Evolutionary conservation across 2,329 filamentous ascomycete species (phyloP).

Genomic region (Sporothrix luriei): DNA sequence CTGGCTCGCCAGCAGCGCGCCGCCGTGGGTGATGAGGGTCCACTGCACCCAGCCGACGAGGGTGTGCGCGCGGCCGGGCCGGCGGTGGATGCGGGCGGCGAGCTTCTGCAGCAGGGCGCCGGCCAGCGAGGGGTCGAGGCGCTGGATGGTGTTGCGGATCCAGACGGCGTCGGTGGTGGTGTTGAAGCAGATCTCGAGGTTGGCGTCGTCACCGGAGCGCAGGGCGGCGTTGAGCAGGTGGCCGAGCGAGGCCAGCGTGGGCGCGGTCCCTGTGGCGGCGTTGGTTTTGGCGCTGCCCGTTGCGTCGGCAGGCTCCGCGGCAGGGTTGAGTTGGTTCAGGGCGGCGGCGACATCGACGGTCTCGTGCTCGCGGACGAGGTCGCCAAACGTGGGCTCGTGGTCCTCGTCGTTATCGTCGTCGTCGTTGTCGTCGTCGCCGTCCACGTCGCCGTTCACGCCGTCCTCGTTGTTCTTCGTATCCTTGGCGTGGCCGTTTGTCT

Average conservation of each 20-base stretch:
- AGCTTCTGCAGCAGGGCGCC: slow-evolving; percentile 78
- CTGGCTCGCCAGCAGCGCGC: slow-evolving; percentile 81
- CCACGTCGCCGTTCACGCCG: slow-evolving; percentile 6
- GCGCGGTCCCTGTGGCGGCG: background rate
- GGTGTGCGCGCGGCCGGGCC: slow-evolving; percentile 84
- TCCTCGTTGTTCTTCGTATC: background rate
- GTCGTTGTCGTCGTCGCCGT: slow-evolving; percentile 16
- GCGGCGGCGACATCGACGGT: slow-evolving; percentile 74
- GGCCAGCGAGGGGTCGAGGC: slow-evolving; percentile 82
- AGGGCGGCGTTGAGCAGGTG: slow-evolving; percentile 94
- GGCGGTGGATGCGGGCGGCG: slow-evolving; percentile 80
- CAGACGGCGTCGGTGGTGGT: slow-evolving; percentile 72
- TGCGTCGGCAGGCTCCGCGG: background rate
- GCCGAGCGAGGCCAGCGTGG: slow-evolving; percentile 63
- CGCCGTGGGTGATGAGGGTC: slow-evolving; percentile 89
- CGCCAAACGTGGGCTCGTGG: slow-evolving; percentile 68
- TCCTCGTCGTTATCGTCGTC: slow-evolving; percentile 44
- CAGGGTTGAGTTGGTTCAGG: slow-evolving; percentile 44
- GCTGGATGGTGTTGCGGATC: slow-evolving; percentile 85
- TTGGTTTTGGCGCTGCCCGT: slow-evolving; percentile 38
- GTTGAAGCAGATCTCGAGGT: slow-evolving; percentile 90
- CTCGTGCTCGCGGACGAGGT: slow-evolving; percentile 73
- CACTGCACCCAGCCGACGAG: slow-evolving; percentile 96
- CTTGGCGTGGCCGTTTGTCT: slow-evolving; percentile 23
- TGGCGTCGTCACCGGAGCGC: slow-evolving; percentile 83